phyloP scores from a whole-genome alignment of 106 monocot species.

The Vanilla planifolia region DNA sequence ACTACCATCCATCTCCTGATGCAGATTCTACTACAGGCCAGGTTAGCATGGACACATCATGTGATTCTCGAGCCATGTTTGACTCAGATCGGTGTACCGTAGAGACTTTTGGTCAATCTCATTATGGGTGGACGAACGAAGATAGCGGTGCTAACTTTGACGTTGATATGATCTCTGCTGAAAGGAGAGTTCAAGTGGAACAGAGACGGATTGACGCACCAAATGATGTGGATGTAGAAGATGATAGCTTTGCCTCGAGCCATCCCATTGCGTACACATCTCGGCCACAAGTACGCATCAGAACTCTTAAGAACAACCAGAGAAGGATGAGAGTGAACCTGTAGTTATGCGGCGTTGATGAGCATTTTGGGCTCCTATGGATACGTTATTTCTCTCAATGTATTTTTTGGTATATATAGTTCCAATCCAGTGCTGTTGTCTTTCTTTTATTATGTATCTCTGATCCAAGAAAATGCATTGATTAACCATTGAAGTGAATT shows the following conservation, averaged over 20 bases:
- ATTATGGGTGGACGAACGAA: not conserved
- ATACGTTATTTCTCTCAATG: no score
- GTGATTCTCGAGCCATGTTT: not conserved
- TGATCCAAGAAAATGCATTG: no score
- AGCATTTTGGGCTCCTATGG: no score
- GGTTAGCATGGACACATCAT: not conserved
- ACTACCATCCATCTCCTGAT: no score
- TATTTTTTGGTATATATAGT: no score
- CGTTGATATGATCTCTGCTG: not conserved
- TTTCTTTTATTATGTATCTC: no score
- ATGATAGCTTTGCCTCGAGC: not conserved
- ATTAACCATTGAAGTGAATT: no score
- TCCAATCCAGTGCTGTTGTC: no score
- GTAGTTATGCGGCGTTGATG: not conserved
- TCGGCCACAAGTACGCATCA: not conserved
- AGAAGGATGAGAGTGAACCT: constrained; percentile 2
- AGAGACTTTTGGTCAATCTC: not conserved
- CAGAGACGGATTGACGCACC: constrained; percentile 18
- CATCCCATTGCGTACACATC: not conserved
- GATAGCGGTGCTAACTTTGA: not conserved
- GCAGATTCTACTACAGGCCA: not conserved
- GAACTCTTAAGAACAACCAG: constrained; percentile 2
- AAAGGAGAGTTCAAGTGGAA: constrained; percentile 15
- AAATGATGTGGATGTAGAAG: not conserved
- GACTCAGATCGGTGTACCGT: not conserved